Base-by-base conservation (phyloP, 106 monocot genomes). In the Apostasia shenzhenica region DNA sequence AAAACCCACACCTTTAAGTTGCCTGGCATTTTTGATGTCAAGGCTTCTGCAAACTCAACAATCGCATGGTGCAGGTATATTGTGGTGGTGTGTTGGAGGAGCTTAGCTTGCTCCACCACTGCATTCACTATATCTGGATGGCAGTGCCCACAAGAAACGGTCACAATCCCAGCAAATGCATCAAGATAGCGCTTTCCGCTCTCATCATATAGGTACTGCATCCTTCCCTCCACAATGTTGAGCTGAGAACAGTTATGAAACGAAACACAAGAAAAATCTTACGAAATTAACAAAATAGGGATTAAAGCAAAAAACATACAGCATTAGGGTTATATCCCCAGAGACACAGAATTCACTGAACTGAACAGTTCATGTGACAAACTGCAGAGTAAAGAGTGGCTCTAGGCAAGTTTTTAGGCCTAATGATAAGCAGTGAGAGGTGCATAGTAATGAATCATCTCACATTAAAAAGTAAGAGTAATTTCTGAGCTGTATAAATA, bases 151-250 rank as follows among this genome's bases (percentile, higher is more conserved):
- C 95, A 97, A 39, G 95, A 97, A 6, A 97, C 89, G 0, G 95
- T 97, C 37, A 97, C 95, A 14, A 97, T 92, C 4, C 95, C 95
- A 57, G 92, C 95, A 70, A 97, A 86, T 51, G 89, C 89, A 79
- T 92, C 92, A 52, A 97, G 92, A 76, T 97, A 97, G 10, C 95
- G 75, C 78, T 77, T 89, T 41, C 95, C 95, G 64, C 66, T 80
- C 76, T 97, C 95, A 69, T 97, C 95, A 55, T 82, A 97, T 5
- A 97, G 78, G 61, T 97, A 97, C 54, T 97, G 95, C 95, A 97
- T 92, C 81, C 87, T 97, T 47, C 95, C 95, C 75, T 97, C 95
- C 60, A 97, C 95, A 69, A 97, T 97, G 69, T 97, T 97, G 60
- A 97, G 73, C 95, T 97, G 76, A 75, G 59, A 41, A 10, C 39